Conservation (phyloP, 129 eudicot genomes). For the Lactuca saligna region DNA sequence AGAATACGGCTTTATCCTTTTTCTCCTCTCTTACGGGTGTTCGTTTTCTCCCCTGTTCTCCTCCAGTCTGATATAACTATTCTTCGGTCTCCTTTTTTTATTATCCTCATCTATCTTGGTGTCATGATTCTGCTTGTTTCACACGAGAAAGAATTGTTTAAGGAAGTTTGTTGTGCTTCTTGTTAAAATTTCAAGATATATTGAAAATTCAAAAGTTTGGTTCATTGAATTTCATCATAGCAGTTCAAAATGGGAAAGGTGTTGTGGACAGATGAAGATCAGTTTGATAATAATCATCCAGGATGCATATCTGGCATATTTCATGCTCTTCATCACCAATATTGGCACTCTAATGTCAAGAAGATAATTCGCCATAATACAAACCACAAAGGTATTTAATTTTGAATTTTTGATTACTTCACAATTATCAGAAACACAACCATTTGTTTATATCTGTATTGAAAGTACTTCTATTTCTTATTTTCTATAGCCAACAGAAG, state of each 20-base stretch:
- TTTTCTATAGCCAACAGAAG: slow-evolving; percentile 37
- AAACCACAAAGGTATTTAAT: slow-evolving; percentile 22
- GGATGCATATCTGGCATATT: slow-evolving; percentile 69
- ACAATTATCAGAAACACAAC: background rate
- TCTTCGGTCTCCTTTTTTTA: background rate
- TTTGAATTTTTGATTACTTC: background rate
- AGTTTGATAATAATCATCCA: slow-evolving; percentile 32
- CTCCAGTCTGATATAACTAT: slow-evolving; percentile 4
- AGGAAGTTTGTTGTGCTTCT: slow-evolving; percentile 5
- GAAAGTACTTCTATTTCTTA: background rate
- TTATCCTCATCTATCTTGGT: slow-evolving; percentile 5
- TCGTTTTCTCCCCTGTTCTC: slow-evolving; percentile 12
- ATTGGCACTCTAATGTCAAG: slow-evolving; percentile 54
- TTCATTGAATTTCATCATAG: slow-evolving; percentile 25
- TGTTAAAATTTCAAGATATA: background rate
- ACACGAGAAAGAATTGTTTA: background rate
- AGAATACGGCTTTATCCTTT: background rate
- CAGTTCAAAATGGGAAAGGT: slow-evolving; percentile 48
- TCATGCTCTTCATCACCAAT: slow-evolving; percentile 60
- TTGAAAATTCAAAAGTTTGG: background rate
- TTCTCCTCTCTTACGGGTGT: slow-evolving; percentile 4
- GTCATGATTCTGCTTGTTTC: background rate
- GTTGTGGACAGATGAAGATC: slow-evolving; percentile 39
- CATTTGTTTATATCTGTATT: background rate
- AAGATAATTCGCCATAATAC: slow-evolving; percentile 52